Evolutionary conservation across 441 rosid genomes (phyloP).

Genomic region (Populus hybrid): DNA sequence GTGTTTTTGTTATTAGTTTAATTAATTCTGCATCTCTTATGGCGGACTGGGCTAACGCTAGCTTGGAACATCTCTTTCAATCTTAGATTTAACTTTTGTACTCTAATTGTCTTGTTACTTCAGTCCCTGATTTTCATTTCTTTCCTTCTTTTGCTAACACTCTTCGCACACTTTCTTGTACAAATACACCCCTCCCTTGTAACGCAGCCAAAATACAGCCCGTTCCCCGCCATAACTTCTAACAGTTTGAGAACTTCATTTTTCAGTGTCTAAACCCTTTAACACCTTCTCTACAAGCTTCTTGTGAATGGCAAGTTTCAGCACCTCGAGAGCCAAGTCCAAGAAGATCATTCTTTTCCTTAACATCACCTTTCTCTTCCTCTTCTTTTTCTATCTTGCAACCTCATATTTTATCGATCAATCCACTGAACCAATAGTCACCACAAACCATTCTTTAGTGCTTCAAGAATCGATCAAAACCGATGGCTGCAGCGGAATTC

Average conservation of each 20-base stretch:
- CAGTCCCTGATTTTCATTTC: too few relatives aligned
- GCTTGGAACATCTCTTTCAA: background rate
- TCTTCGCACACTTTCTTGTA: background rate
- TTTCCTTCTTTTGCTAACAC: background rate
- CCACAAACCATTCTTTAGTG: constrained; percentile 4
- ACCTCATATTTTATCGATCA: constrained; percentile 24
- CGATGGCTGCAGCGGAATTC: constrained; percentile 36
- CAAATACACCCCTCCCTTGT: background rate
- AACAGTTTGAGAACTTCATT: constrained; percentile 17
- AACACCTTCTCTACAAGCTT: constrained; percentile 16
- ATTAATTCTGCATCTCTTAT: background rate
- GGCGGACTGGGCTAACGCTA: background rate
- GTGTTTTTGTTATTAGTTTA: background rate
- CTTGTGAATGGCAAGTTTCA: constrained; percentile 38
- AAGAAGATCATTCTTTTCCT: constrained; percentile 39
- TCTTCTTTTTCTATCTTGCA: constrained; percentile 31
- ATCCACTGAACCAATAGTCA: constrained; percentile 11
- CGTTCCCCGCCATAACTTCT: constrained; percentile 17
- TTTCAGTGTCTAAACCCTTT: background rate
- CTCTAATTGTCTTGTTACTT: background rate
- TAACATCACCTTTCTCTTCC: constrained; percentile 46
- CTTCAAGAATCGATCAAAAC: constrained; percentile 5
- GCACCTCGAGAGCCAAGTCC: constrained; percentile 11
- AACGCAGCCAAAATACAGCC: constrained; percentile 16
- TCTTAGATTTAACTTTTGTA: background rate